A percentile compares a stretch with the other conserved stretches of the same genome.
Conservation (phyloP, 257 asterid species). For the Anisodus tanguticus region DNA sequence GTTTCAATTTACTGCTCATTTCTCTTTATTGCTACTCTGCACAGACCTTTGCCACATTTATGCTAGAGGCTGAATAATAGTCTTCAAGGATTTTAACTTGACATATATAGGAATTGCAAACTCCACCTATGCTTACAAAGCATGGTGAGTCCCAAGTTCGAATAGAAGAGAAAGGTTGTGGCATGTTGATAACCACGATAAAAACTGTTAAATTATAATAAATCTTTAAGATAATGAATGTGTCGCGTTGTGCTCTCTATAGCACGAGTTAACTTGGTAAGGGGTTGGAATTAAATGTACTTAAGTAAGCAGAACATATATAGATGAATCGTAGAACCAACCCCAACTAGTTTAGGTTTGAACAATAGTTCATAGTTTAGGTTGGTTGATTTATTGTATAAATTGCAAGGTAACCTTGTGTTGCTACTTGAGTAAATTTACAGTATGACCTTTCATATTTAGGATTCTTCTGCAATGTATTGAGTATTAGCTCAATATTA, state of each 20-base stretch:
- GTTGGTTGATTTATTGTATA: not conserved
- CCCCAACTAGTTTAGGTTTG: not conserved
- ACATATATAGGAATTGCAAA: not conserved
- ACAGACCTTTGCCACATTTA: not conserved
- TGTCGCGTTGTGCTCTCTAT: not conserved
- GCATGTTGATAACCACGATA: not conserved
- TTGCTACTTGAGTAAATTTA: not conserved
- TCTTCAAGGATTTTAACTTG: not conserved
- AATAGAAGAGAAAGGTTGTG: not conserved
- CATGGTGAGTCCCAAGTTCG: not conserved
- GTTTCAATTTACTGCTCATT: not conserved
- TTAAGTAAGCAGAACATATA: conserved; percentile 7
- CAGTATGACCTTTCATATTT: not conserved
- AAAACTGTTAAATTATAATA: not conserved
- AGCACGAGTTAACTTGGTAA: not conserved
- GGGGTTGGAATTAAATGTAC: not conserved
- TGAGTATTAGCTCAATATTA: not conserved
- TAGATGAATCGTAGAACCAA: not conserved
- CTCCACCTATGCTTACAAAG: not conserved
- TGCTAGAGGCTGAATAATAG: not conserved
- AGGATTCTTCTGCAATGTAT: not conserved
- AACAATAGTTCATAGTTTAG: not conserved
- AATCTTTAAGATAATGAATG: not conserved
- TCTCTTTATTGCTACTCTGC: not conserved
- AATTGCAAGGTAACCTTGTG: not conserved